Evolutionary conservation across 306 rosid genomes (phyloP).

Genomic region (Lathyrus tuberosus): DNA sequence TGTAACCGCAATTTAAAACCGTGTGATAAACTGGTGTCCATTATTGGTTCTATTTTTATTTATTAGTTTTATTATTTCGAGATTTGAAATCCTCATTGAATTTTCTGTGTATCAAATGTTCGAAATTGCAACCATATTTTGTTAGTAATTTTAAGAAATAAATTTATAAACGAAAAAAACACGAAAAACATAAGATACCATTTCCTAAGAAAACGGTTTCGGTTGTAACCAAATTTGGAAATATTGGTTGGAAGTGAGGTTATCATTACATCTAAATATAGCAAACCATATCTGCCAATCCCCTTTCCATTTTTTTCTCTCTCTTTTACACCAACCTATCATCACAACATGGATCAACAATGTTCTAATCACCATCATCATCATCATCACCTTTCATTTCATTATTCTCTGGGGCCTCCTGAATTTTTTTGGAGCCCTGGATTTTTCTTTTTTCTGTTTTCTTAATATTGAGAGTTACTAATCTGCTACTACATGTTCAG

Average conservation of each 20-base stretch:
- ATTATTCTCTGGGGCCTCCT: conserved; percentile 61
- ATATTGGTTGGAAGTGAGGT: conserved; percentile 43
- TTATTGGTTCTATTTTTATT: conserved; percentile 18
- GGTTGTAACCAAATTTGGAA: conserved; percentile 48
- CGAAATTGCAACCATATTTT: too few species aligned
- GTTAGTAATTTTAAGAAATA: too few species aligned
- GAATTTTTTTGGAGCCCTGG: conserved; percentile 58
- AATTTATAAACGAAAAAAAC: background rate
- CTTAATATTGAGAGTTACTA: conserved; percentile 14
- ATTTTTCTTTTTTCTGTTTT: conserved; percentile 36
- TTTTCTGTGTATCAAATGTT: background rate
- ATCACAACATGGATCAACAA: conserved; percentile 45
- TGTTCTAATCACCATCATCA: conserved; percentile 38
- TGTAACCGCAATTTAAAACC: background rate
- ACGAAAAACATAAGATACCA: background rate
- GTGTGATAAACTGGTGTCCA: background rate
- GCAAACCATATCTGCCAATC: conserved; percentile 42
- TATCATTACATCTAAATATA: conserved; percentile 43
- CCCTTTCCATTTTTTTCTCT: conserved; percentile 38
- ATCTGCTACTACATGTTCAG: conserved; percentile 54
- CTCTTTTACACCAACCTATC: conserved; percentile 33
- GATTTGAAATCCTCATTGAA: too few species aligned
- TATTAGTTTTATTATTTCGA: background rate
- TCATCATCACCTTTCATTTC: conserved; percentile 22
- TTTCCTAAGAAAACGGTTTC: conserved; percentile 51